phyloP scores from a whole-genome alignment of 2,329 filamentous ascomycete genomes.

The Shiraia sp. region DNA sequence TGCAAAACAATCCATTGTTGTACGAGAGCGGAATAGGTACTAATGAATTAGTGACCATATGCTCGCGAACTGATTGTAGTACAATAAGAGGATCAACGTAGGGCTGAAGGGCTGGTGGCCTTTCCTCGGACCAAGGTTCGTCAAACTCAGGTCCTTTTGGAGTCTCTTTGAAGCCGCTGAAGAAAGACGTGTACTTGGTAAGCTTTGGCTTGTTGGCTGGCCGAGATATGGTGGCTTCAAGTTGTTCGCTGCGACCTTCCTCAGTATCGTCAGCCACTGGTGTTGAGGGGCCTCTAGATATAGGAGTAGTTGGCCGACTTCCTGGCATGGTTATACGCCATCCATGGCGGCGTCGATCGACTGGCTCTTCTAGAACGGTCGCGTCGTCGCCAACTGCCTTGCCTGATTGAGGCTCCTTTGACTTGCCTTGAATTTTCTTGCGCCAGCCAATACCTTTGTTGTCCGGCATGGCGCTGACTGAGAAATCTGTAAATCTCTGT shows the following conservation, averaged over 20 bases:
- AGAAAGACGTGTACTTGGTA: constrained; percentile 45
- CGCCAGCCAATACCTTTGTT: constrained; percentile 26
- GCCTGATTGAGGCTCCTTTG: constrained; percentile 12
- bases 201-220: constrained; percentile 45
- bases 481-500: neutral
- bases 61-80: constrained; percentile 31
- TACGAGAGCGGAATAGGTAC: constrained; percentile 32
- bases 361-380: constrained; percentile 11
- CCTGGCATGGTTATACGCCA: constrained; percentile 30
- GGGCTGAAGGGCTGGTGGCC: constrained; percentile 12
- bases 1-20: constrained; percentile 46
- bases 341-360: constrained; percentile 19
- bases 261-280: constrained; percentile 30
- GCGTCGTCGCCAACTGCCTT: constrained; percentile 10
- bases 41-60: constrained; percentile 24
- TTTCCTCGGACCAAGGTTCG: constrained; percentile 32
- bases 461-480: constrained; percentile 17
- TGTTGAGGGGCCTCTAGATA: constrained; percentile 8
- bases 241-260: constrained; percentile 34
- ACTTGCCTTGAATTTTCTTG: constrained; percentile 21
- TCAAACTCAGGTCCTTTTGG: constrained; percentile 25
- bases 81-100: constrained; percentile 29
- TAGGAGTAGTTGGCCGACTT: constrained; percentile 27
- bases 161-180: constrained; percentile 25
- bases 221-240: constrained; percentile 33